Evolutionary conservation across 805 yeast species (phyloP).

Genomic region (Kluyveromyces starmeri): DNA sequence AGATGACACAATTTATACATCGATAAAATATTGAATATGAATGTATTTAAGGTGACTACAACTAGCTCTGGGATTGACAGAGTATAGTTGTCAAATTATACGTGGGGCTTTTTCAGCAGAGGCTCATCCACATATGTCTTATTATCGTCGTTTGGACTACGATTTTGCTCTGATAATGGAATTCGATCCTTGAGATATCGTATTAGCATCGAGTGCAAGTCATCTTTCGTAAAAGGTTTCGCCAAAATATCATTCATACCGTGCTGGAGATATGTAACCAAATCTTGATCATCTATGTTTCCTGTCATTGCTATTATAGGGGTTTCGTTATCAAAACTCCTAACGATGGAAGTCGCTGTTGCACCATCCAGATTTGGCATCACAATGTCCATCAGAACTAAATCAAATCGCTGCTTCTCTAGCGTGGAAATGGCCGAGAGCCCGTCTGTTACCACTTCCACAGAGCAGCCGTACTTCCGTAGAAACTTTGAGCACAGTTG

Average conservation of each 20-base stretch:
- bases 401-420: conserved; percentile 61
- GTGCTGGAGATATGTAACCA: conserved; percentile 69
- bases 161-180: conserved; percentile 28
- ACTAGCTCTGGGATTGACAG: no score
- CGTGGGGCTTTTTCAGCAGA: conserved; percentile 20
- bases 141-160: background rate
- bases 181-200: conserved; percentile 53
- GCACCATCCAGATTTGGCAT: conserved; percentile 88
- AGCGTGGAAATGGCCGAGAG: conserved; percentile 73
- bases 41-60: no score
- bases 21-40: no score
- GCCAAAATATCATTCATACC: conserved; percentile 92
- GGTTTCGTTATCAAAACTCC: conserved; percentile 73
- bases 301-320: conserved; percentile 96
- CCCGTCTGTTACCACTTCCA: conserved; percentile 90
- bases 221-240: conserved; percentile 87
- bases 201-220: conserved; percentile 66
- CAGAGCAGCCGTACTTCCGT: conserved; percentile 83
- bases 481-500: conserved; percentile 76
- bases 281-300: conserved; percentile 72
- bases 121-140: conserved; percentile 13
- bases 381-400: conserved; percentile 79
- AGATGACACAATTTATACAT: no score
- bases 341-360: conserved; percentile 80
- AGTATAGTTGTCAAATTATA: no score